Percentiles rank a stretch among this genome's conserved stretches.
phyloP scores from a whole-genome alignment of 2,329 filamentous ascomycete species.

The Teratosphaeria epicoccoides region DNA sequence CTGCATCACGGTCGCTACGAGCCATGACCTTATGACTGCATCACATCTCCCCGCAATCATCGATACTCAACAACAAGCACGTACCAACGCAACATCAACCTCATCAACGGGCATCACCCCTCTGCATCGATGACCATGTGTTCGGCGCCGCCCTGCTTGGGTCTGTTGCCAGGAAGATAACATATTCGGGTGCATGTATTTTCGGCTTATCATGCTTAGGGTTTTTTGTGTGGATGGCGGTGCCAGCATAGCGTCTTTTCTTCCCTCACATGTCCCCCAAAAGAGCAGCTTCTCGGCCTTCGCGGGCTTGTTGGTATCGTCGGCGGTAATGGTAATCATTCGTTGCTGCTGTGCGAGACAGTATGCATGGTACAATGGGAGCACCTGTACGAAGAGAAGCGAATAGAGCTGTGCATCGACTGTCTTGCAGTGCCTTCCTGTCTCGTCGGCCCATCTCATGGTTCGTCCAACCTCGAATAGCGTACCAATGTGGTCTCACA shows the following conservation, averaged over 20 bases:
- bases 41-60: conserved; percentile 1
- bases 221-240: conserved; percentile 7
- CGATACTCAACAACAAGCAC: not conserved
- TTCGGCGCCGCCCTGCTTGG: conserved; percentile 18
- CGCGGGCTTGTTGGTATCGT: conserved; percentile 14
- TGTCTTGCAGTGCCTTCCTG: not conserved
- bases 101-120: not conserved
- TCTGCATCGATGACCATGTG: conserved; percentile 19
- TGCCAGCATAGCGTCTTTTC: conserved; percentile 8
- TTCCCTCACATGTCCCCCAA: conserved; percentile 2
- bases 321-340: conserved; percentile 18
- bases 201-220: conserved; percentile 13
- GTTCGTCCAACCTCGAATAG: too few relatives aligned
- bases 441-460: too few relatives aligned
- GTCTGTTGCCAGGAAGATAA: conserved; percentile 8
- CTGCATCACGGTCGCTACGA: conserved; percentile 11
- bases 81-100: not conserved
- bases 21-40: conserved; percentile 11
- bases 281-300: conserved; percentile 13
- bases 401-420: not conserved
- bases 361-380: not conserved
- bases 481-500: not conserved
- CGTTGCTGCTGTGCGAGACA: conserved; percentile 5
- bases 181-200: conserved; percentile 9
- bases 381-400: not conserved